A percentile compares a stretch with the other conserved stretches of the same genome.
Conservation (phyloP, 202 grass and related monocot genomes). For the Saccharum hybrid region DNA sequence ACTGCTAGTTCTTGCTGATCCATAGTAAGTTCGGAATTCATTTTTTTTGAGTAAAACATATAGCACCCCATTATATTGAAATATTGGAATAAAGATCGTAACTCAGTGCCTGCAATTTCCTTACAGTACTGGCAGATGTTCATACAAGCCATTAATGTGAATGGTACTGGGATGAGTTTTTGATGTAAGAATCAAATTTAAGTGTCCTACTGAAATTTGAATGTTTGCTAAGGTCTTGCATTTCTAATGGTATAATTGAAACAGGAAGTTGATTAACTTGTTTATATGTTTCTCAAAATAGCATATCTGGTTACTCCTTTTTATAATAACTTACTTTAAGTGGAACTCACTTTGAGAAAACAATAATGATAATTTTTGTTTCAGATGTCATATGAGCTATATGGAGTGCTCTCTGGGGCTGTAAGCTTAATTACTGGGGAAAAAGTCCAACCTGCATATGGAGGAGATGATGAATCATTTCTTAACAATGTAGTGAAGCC, state of each 20-base stretch:
- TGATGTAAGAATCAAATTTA: not conserved
- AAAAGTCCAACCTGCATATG: constrained; percentile 84
- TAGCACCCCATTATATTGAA: not conserved
- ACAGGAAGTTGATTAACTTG: constrained; percentile 15
- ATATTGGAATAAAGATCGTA: not conserved
- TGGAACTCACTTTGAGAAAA: constrained; percentile 29
- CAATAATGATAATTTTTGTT: constrained; percentile 42
- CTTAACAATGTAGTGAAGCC: constrained; percentile 77
- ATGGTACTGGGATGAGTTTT: not conserved
- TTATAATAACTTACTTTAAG: not conserved
- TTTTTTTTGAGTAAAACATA: not conserved
- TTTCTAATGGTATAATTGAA: constrained; percentile 1
- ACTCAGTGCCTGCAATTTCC: not conserved
- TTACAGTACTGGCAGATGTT: not conserved
- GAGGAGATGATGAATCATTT: constrained; percentile 82
- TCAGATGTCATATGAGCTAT: constrained; percentile 99
- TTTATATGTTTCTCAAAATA: constrained; percentile 39
- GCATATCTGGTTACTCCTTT: not conserved
- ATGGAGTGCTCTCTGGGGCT: constrained; percentile 88
- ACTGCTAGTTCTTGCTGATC: not conserved
- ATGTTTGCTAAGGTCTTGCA: constrained; percentile 12
- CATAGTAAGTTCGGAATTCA: not conserved
- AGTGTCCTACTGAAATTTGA: not conserved
- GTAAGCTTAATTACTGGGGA: constrained; percentile 89
- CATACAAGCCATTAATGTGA: no score